These are phyloP conservation scores for Gaeumannomyces tritici DNA, from an alignment of 2,329 filamentous ascomycete species.

Conservation along the genomic window DNA sequence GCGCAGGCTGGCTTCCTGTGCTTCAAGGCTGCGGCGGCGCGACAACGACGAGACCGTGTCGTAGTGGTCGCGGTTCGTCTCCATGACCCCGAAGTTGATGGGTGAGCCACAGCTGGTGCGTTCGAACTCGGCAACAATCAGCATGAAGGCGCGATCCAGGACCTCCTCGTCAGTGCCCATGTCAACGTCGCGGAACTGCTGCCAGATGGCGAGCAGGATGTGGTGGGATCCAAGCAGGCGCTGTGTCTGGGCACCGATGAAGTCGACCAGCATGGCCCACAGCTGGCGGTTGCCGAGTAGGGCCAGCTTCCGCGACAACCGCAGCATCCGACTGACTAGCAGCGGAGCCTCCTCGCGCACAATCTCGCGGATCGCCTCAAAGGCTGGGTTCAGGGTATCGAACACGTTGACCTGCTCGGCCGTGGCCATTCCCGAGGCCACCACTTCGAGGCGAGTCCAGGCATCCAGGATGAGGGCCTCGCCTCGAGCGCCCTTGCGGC, in stretches of 20 bases:
- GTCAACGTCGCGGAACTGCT: conserved; percentile 17
- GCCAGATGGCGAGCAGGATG: conserved; percentile 21
- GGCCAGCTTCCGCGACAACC: conserved; percentile 24
- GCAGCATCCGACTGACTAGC: conserved; percentile 22
- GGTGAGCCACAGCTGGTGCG: neutral
- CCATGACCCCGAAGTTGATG: conserved; percentile 2
- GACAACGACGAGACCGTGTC: conserved; percentile 3
- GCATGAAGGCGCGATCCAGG: conserved; percentile 3
- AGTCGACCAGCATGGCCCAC: conserved; percentile 20
- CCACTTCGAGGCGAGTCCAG: conserved; percentile 3
- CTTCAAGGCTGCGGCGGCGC: conserved; percentile 2
- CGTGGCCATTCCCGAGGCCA: conserved; percentile 5
- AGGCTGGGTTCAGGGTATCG: conserved; percentile 20
- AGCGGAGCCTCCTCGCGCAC: conserved; percentile 21
- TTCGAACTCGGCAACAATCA: conserved; percentile 4
- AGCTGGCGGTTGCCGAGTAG: conserved; percentile 22
- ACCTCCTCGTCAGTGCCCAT: conserved; percentile 18
- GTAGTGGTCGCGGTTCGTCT: conserved; percentile 3
- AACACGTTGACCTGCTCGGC: conserved; percentile 21
- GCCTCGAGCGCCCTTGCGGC: neutral
- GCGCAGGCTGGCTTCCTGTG: neutral
- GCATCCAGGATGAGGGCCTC: conserved; percentile 1
- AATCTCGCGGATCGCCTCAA: conserved; percentile 24
- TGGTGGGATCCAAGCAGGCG: conserved; percentile 19
- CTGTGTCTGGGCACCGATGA: conserved; percentile 18